Evolutionary conservation across 768 basidiomycete species (phyloP).

Genomic region (Pulveroboletus sp.): DNA sequence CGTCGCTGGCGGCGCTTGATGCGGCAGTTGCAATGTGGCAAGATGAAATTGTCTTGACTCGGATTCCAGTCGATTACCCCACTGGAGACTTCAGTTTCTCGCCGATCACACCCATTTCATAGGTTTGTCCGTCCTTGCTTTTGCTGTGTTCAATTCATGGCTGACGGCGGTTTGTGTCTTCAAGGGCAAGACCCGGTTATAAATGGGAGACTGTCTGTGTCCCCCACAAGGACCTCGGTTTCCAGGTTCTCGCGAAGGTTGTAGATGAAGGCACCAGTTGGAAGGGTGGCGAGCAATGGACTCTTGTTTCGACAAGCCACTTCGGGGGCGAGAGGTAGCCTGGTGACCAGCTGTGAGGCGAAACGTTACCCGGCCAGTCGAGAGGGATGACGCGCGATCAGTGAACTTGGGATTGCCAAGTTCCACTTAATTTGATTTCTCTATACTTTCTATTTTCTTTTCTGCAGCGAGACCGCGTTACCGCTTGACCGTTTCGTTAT

Average conservation of each 20-base stretch:
- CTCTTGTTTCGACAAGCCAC: too few species aligned
- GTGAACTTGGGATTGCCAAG: too few species aligned
- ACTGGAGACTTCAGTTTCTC: conserved; percentile 5
- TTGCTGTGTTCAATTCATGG: not conserved
- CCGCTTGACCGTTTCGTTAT: not conserved
- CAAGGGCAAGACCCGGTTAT: too few species aligned
- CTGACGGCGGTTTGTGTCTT: too few species aligned
- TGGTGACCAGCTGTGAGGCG: not conserved
- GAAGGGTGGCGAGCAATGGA: too few species aligned
- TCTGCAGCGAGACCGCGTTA: not conserved
- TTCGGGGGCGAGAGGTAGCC: too few species aligned
- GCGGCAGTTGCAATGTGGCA: not conserved
- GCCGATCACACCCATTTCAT: not conserved
- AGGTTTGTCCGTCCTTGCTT: too few species aligned
- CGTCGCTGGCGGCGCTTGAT: not conserved
- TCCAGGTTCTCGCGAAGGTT: too few species aligned
- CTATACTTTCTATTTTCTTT: not conserved
- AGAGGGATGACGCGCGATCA: not conserved
- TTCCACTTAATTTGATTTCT: not conserved
- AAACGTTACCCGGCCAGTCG: too few species aligned
- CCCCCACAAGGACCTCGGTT: too few species aligned
- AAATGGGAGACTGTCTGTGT: too few species aligned
- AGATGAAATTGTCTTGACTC: not conserved
- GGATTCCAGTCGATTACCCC: not conserved
- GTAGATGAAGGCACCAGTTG: too few species aligned